A percentile compares a stretch with the other conserved stretches of the same genome.
These are phyloP conservation scores for Clarireedia paspali DNA, from an alignment of 2,329 filamentous ascomycete species.

Conservation along the genomic window DNA sequence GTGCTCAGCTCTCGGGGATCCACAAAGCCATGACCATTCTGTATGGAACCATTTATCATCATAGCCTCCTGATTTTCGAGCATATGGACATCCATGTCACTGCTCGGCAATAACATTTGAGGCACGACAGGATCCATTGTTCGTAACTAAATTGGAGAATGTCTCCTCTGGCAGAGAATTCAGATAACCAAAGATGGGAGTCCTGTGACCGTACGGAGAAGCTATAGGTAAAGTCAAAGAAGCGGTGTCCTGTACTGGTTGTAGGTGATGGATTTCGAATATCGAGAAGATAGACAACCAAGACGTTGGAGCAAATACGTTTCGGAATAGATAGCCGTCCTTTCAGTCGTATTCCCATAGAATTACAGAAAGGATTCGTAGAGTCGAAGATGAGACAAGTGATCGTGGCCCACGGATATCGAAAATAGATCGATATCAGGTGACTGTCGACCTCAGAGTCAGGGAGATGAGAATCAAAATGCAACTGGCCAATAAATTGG, in stretches of 20 bases:
- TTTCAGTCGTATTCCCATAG: no score
- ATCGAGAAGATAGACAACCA: not conserved
- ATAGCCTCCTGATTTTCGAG: conserved; percentile 7
- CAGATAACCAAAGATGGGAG: no score
- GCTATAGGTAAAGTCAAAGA: not conserved
- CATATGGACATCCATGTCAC: conserved; percentile 18
- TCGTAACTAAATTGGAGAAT: not conserved
- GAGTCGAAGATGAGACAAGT: no score
- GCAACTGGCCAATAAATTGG: no score
- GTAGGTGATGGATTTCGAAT: no score
- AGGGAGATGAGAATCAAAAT: no score
- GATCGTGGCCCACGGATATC: no score
- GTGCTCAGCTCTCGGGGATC: conserved; percentile 19
- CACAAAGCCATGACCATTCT: conserved; percentile 19
- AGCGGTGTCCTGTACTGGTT: not conserved
- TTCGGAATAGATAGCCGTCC: no score
- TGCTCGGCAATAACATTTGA: conserved; percentile 11
- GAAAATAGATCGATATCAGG: no score
- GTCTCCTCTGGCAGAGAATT: no score
- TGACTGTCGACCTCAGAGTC: no score
- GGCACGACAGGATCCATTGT: conserved; percentile 10
- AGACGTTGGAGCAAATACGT: not conserved
- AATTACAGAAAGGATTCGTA: no score
- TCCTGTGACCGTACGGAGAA: not conserved
- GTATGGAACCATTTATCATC: conserved; percentile 3